Evolutionary conservation across 1,284 basidiomycete species (phyloP).

Genomic region (Ustilago xerochloae): DNA sequence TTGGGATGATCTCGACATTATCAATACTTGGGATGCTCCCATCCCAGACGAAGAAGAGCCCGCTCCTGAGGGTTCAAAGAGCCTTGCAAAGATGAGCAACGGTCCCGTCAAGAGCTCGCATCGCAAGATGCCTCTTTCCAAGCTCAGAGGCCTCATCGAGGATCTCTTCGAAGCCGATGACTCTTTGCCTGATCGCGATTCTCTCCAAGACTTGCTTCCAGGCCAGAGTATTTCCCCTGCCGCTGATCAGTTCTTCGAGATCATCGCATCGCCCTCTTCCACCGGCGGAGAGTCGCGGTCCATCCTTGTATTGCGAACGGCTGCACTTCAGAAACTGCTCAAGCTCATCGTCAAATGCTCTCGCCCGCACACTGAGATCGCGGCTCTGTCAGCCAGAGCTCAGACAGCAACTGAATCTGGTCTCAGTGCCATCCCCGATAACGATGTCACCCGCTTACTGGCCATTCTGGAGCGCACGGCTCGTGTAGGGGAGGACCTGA

Average conservation of each 20-base stretch:
- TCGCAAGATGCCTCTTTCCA: conserved; percentile 74
- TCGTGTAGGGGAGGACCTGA: conserved; percentile 32
- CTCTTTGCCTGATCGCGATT: conserved; percentile 76
- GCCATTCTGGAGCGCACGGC: conserved; percentile 50
- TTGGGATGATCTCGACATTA: conserved; percentile 46
- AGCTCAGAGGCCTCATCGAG: conserved; percentile 78
- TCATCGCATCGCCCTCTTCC: conserved; percentile 29
- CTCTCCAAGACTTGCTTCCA: conserved; percentile 71
- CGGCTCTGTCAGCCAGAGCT: conserved; percentile 14
- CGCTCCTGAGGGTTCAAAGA: conserved; percentile 12
- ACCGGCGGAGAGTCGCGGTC: conserved; percentile 15
- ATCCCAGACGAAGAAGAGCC: not conserved
- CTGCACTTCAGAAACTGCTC: conserved; percentile 47
- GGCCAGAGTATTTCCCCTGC: conserved; percentile 76
- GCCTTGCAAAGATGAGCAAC: conserved; percentile 38
- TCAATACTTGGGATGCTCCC: conserved; percentile 23
- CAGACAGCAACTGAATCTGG: conserved; percentile 11
- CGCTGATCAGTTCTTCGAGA: conserved; percentile 71
- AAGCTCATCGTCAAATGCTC: conserved; percentile 43
- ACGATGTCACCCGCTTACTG: conserved; percentile 41
- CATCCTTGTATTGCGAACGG: conserved; percentile 31
- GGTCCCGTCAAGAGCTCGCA: conserved; percentile 46
- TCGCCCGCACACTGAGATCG: conserved; percentile 23
- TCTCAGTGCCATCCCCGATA: conserved; percentile 26
- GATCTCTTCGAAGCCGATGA: conserved; percentile 92